Evolutionary conservation across 2,329 filamentous ascomycete species (phyloP), one percentile per base, ranked within the genome.

Genomic region (Akanthomyces dipterigenus): DNA sequence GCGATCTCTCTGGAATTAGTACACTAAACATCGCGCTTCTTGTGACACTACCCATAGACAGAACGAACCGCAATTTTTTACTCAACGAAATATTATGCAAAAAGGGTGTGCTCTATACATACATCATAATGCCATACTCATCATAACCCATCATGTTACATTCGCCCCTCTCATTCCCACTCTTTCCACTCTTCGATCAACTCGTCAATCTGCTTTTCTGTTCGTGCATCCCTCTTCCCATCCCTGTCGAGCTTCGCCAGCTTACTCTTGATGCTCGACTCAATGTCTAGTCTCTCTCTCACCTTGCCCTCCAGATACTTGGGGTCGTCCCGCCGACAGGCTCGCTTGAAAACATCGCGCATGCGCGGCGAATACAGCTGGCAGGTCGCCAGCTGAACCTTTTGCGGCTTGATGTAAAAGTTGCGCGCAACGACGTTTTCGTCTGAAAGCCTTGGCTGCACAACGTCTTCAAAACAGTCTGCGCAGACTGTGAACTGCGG

Each of bases 401-500:
- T 78, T 64, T 85, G 82, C 26, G 85, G 79, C 16, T 83, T 79
- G 61, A 81, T 80, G 64, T 84, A 85, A 66, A 95, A 89, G 65
- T 87, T 83, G 20, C 81, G 76, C 11, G 88, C 86, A 26, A 93
- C 78, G 1, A 82, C 75, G 45, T 76, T 75, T 57, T 75, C 72
- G 18, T 80, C 77, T 34, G 80, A 77, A 1, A 87, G 75, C 55
- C 85, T 78, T 1, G 92, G 91, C 73, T 83, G 85, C n/a, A 96
- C 84, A 1, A 91, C 83, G 24, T 91, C 86, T 18, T 90, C 84
- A 71, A 89, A 96, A 72, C 93, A 98, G 72, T 93, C 90, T 65
- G 89, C 86, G 73, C 93, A 98, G 4, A 96, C 88, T 1, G 89
- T 91, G 68, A 96, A 85, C 53, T 92, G 84, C 0, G 89, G 90